phyloP scores from a whole-genome alignment of 768 basidiomycete species.

The Suillus subaureus region DNA sequence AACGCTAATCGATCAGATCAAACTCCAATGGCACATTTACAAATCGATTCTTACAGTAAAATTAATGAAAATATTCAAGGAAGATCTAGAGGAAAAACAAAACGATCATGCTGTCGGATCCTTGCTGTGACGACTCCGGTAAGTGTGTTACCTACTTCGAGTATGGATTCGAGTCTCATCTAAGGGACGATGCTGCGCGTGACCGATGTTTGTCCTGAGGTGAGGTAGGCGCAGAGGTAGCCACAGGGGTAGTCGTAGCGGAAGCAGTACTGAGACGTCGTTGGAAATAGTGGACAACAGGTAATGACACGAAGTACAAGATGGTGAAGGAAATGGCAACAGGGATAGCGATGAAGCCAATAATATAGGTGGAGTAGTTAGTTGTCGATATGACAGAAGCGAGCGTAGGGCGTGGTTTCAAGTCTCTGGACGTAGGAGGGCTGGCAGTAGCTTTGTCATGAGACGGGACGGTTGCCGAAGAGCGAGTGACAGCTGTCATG shows the following conservation, averaged over 20 bases:
- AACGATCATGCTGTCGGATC: background rate
- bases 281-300: background rate
- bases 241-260: background rate
- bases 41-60: background rate
- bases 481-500: background rate
- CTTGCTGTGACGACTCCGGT: background rate
- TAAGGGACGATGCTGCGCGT: background rate
- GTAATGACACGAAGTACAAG: background rate
- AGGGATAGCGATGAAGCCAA: background rate
- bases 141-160: background rate
- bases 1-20: background rate
- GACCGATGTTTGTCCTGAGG: background rate
- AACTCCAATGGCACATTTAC: background rate
- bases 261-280: background rate
- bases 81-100: background rate
- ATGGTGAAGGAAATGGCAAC: background rate
- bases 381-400: background rate
- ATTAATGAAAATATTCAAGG: background rate
- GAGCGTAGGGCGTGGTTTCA: background rate
- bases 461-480: background rate
- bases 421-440: background rate
- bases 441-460: background rate
- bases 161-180: background rate
- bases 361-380: background rate
- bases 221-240: background rate